phyloP scores from a whole-genome alignment of 2,329 filamentous ascomycete species.

The Talaromyces sp. region DNA sequence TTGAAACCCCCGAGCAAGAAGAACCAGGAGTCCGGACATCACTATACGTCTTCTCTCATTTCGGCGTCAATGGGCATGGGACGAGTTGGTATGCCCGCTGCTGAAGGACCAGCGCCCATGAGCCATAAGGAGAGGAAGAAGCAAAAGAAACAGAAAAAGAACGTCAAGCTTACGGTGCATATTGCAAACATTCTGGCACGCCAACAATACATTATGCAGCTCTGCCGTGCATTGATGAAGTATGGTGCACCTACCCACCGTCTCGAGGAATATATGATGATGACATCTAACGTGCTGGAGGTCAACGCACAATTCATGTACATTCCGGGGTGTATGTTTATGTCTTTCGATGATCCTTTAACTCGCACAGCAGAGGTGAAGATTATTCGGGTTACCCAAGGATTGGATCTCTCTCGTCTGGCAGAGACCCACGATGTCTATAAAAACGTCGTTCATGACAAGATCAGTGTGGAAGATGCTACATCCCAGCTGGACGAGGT shows the following conservation, averaged over 20 bases:
- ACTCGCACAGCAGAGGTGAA: constrained; percentile 50
- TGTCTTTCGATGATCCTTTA: constrained; percentile 63
- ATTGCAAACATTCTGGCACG: constrained; percentile 68
- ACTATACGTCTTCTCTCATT: constrained; percentile 31
- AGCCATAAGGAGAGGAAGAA: constrained; percentile 26
- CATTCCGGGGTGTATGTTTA: constrained; percentile 59
- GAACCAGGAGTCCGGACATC: constrained; percentile 9
- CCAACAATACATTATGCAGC: constrained; percentile 34
- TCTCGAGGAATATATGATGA: constrained; percentile 78
- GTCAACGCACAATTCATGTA: constrained; percentile 88
- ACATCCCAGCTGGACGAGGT: constrained; percentile 52
- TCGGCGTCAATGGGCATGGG: constrained; percentile 31
- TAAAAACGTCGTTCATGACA: constrained; percentile 48
- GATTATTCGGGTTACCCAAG: constrained; percentile 44
- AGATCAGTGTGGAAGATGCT: constrained; percentile 44
- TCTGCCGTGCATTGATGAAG: constrained; percentile 33
- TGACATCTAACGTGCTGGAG: constrained; percentile 81
- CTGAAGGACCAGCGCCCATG: constrained; percentile 22
- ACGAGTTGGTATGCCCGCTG: constrained; percentile 24
- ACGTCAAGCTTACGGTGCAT: constrained; percentile 58
- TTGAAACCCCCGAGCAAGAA: constrained; percentile 12
- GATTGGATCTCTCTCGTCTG: constrained; percentile 46
- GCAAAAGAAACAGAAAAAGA: constrained; percentile 38
- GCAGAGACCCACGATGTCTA: constrained; percentile 47
- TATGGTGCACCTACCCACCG: constrained; percentile 35